Evolutionary conservation across 352 stramenopile genomes (phyloP), one percentile per base, ranked within the genome.

Genomic region (Phytophthora melonis): DNA sequence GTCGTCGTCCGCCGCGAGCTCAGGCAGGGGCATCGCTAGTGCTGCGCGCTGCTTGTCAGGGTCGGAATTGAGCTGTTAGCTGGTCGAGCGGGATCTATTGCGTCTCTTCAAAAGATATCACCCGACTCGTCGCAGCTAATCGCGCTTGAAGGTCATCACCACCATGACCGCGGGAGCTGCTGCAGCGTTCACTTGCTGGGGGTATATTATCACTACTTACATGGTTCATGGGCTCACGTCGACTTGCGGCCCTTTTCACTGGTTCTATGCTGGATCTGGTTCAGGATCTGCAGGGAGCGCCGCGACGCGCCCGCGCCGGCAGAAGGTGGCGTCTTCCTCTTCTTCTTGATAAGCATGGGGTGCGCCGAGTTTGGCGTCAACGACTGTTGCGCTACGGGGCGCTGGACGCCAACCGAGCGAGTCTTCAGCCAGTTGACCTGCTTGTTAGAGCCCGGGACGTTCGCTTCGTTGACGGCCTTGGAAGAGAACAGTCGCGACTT

Each of bases 401-500:
- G 67, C 21, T 70, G 62, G 10, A 64, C 60, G 27, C 56, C 64
- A 27, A 94, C 86, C 1, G 87, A 92, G 21, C 89, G 87, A 3
- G 87, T 87, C 65, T 94, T 93, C 45, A 96, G 78, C 80, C 88
- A 93, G 72, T 96, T 93, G 10, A 94, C 86, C 9, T 86, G 82
- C 71, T 93, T 93, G 65, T 74, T 81, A 23, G 41, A 8, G 27
- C 70, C 61, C 9, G 61, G 30, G 18, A 56, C 64, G 36, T 39
- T 73, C 10, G 56, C 74, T n/a, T 85, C 82, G 27, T 62, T 84
- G n/a, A 68, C 68, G 63, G 59, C 88, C 74, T 88, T 90, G n/a
- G 74, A 83, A 36, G 74, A 70, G 32, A 89, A 76, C 57, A 92
- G 55, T 2, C 75, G 78, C 47, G 69, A 74, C 53, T 73, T 82